Base-by-base conservation (phyloP, 2,329 filamentous ascomycete genomes). In the Apiospora rasikravindrae region DNA sequence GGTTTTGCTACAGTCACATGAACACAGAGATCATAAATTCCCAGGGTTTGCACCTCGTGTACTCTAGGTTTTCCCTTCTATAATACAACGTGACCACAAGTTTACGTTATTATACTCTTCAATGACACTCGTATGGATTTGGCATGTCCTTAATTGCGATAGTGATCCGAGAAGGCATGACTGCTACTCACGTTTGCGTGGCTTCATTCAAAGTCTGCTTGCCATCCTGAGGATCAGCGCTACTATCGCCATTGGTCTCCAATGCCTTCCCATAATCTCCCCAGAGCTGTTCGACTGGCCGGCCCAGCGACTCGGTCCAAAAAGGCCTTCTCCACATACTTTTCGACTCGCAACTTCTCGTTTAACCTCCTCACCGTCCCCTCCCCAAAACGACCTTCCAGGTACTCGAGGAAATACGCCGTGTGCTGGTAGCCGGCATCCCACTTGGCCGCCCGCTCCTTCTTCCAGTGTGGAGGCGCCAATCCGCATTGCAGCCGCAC, bases 361-460 rank as follows among this genome's bases (percentile, higher is more conserved):
- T 97, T 93, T 69, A 96, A 81, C 71, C 85, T 86, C 71, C 89
- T 84, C 40, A 93, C 86, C 0, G 88, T 89, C 10, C 89, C 90
- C 11, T 81, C 78, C 0, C 90, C 90, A 75, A 89, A 93, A 67
- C 87, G 86, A 47, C 84, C 81, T 83, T 98, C 95, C 67, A 98
- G 83, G 84, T 94, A 98, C 71, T 96, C 91, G 69, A 98, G 83
- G 77, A 98, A 98, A 81, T 94, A 98, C 0, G 92, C 96, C 8
- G 96, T 98, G 76, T 93, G 89, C 84, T 98, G 92, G 82, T 98
- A 98, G 0, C 95, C 95, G 51, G 87, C 89, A 81, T 98, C 94
- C 95, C 95, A 98, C n/a, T 88, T 86, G 24, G 88, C 88, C 10
- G 76, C 79, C 0, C 82, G 77, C 69, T 79, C 53, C 10, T 49